Conservation (phyloP, 2,329 filamentous ascomycete genomes). For the Hypocrella siamensis region DNA sequence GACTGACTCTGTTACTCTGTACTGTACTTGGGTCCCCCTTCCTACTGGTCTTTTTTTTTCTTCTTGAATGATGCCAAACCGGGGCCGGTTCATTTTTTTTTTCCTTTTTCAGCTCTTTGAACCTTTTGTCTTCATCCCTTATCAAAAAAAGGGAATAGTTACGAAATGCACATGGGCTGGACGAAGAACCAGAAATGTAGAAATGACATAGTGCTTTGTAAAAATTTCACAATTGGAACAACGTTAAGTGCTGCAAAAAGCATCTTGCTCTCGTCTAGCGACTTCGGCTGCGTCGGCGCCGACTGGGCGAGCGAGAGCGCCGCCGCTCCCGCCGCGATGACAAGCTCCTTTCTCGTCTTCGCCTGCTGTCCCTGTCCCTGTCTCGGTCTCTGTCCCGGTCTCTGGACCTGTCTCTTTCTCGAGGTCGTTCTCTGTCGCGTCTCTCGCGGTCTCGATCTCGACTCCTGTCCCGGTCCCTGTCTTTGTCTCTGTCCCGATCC, state of each 20-base stretch:
- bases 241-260: too few species aligned
- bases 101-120: too few species aligned
- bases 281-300: slow-evolving; percentile 22
- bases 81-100: neutral
- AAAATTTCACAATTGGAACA: neutral
- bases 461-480: slow-evolving; percentile 16
- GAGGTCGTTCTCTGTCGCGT: too few species aligned
- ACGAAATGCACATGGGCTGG: too few species aligned
- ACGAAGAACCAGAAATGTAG: neutral
- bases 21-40: neutral
- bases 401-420: slow-evolving; percentile 26
- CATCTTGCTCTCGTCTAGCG: neutral
- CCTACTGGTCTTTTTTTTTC: neutral
- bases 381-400: slow-evolving; percentile 19
- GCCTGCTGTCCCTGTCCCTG: slow-evolving; percentile 8
- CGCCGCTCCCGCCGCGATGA: slow-evolving; percentile 19
- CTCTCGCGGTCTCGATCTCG: slow-evolving; percentile 17
- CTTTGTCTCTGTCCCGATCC: slow-evolving; percentile 15
- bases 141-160: too few species aligned
- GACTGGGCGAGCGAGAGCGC: slow-evolving; percentile 23
- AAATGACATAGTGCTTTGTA: neutral
- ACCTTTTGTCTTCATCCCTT: too few species aligned
- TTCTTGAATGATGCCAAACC: neutral
- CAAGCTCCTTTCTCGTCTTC: slow-evolving; percentile 12
- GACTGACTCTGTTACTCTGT: too few species aligned